A percentile compares a stretch with the other conserved stretches of the same genome.
These are phyloP conservation scores for Penicillium hesseltinei DNA, from an alignment of 2,329 filamentous ascomycete genomes.

Conservation along the genomic window DNA sequence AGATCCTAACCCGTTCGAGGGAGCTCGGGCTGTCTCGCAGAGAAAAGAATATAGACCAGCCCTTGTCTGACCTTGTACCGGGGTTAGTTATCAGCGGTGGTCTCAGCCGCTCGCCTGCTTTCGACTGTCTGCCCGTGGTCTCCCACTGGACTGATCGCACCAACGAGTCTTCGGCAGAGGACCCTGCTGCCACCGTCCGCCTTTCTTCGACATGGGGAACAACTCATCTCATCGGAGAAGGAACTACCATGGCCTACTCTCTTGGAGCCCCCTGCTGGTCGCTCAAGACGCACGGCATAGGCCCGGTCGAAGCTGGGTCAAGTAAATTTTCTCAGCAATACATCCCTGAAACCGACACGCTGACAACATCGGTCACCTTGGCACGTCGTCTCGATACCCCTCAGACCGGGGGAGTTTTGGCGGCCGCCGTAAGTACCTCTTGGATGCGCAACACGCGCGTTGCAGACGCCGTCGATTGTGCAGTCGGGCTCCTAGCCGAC, in stretches of 20 bases:
- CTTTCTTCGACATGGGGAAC: slow-evolving; percentile 14
- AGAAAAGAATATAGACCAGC: not conserved
- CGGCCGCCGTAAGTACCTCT: slow-evolving; percentile 6
- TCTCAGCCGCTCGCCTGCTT: slow-evolving; percentile 16
- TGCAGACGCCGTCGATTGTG: slow-evolving; percentile 14
- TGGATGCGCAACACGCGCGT: slow-evolving; percentile 16
- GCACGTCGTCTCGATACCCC: slow-evolving; percentile 9
- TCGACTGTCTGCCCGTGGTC: slow-evolving; percentile 10
- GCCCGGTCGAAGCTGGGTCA: not conserved
- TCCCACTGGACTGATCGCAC: slow-evolving; percentile 15
- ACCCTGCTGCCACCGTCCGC: slow-evolving; percentile 10
- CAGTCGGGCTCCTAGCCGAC: slow-evolving; percentile 10
- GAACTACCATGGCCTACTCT: not conserved
- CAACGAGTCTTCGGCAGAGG: slow-evolving; percentile 9
- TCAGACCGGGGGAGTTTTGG: slow-evolving; percentile 9
- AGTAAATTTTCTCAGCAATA: slow-evolving; percentile 11
- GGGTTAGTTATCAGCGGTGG: slow-evolving; percentile 11
- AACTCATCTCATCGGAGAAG: slow-evolving; percentile 12
- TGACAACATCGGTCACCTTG: slow-evolving; percentile 12
- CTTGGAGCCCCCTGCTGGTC: slow-evolving; percentile 12
- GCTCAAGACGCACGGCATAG: slow-evolving; percentile 11
- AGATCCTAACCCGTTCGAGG: slow-evolving; percentile 10
- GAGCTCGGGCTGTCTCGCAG: slow-evolving; percentile 5
- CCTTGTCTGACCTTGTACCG: slow-evolving; percentile 13
- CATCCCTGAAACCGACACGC: slow-evolving; percentile 7